Evolutionary conservation across 768 basidiomycete genomes (phyloP), one percentile per base, ranked within the genome.

Genomic region (Strobilomyces echinocephalus): DNA sequence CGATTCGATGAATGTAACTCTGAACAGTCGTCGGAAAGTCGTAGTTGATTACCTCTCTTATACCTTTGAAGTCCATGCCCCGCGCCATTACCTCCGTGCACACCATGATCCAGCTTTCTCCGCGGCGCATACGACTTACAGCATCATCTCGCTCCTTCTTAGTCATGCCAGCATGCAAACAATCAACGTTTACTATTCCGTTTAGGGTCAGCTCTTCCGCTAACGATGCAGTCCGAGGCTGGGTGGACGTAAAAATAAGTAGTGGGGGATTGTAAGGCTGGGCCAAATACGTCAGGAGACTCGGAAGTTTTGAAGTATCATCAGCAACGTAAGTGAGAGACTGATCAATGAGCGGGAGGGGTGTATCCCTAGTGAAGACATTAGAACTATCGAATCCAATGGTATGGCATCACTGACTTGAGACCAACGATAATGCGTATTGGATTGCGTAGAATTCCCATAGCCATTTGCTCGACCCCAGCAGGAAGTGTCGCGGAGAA

Each of bases 21-120:
- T 95, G 93, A 2, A 95, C 87, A 50, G 84, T 95, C 36, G 88
- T 93, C 3, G 97, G 97, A 71, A 98, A 97, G 72, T 97, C 95
- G 63, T 90, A 95, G 69, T 97, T 99, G 65, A 98, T 87, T 10
- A 99, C 94, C 64, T 97, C 90, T 54, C 85, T 77, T 48, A 95
- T 83, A 10, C 95, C 94, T 68, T 87, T 89, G 76, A 99, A 98
- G 66, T 98, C 97, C 87, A 99, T 94, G 4, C 97, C 97, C 60
- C 97, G 81, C 21, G 92, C 93, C 91, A 98, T 90, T 47, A 98
- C 90, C 68, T 99, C 97, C 21, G 97, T 99, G 59, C 87, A 91
- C 43, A 99, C 81, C 81, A 98, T 82, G 33, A 95, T 83, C 97
- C 97, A 98, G 55, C 91, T 88, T 66, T 91, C 82, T 0, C 95